Conservation (phyloP, 1,284 basidiomycete species). For the Melampsora americana region DNA sequence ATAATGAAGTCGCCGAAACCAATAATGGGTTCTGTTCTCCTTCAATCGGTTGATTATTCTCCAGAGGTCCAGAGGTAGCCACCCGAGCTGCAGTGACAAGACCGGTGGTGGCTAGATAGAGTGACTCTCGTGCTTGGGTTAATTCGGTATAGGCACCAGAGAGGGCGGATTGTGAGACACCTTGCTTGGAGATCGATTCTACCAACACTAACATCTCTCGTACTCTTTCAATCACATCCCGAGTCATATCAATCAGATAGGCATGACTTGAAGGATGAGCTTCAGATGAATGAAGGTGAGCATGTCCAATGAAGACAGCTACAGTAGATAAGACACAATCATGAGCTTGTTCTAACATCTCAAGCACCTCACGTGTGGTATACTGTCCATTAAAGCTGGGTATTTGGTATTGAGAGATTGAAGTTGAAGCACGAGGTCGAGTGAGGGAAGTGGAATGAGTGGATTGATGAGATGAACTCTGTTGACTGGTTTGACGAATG, state of each 20-base stretch:
- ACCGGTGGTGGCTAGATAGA: constrained; percentile 80
- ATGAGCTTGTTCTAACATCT: constrained; percentile 68
- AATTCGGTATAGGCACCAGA: not conserved
- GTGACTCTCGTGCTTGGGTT: constrained; percentile 58
- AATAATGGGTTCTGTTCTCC: constrained; percentile 71
- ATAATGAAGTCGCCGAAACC: constrained; percentile 75
- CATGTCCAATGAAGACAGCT: constrained; percentile 93
- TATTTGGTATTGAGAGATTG: constrained; percentile 51
- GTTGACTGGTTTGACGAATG: not conserved
- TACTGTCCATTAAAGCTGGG: no score
- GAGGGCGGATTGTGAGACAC: constrained; percentile 13
- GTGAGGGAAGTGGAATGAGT: constrained; percentile 61
- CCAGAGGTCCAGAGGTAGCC: constrained; percentile 58
- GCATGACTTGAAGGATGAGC: constrained; percentile 88
- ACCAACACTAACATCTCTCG: constrained; percentile 87
- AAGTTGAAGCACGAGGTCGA: constrained; percentile 65
- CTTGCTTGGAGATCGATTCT: constrained; percentile 71
- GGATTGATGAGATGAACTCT: constrained; percentile 52
- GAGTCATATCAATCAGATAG: constrained; percentile 86
- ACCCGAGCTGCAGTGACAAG: constrained; percentile 77
- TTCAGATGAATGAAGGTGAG: constrained; percentile 81
- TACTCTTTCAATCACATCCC: constrained; percentile 87
- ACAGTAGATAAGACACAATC: constrained; percentile 87
- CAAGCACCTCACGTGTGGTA: constrained; percentile 63
- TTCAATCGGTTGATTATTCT: constrained; percentile 58